Evolutionary conservation across 352 stramenopile species (phyloP), one percentile per base, ranked within the genome.

Genomic region (Pythium oligandrum): DNA sequence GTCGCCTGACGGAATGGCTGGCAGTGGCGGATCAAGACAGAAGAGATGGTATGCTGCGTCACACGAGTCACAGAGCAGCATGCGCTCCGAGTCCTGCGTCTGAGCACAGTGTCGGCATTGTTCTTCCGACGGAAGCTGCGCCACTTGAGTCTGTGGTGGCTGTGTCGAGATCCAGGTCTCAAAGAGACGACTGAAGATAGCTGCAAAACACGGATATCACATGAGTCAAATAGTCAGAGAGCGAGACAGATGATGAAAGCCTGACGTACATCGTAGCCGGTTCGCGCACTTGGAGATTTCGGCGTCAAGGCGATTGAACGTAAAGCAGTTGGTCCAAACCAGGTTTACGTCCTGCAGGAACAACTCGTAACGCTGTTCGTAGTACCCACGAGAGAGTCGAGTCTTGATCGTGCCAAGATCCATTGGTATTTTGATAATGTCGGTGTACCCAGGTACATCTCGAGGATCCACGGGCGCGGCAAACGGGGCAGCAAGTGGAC

Each of bases 391-490:
- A 7, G 35, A 59, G 35, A 98, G 69, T 17, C 90, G 85, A 33
- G 75, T 69, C 26, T 80, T 84, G 39, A 98, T 77, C 31, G 94
- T 98, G 4, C 81, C 81, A 4, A 98, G 63, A 63, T 98, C 93
- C 86, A 98, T 97, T 12, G 90, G 88, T 5, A 78, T 43, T 46
- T 83, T 84, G 53, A 95, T 75, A 32, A 95, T 47, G 38, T 78
- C 66, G 2, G 59, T 51, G 51, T 95, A 95, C 10, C 78, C 81
- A 11, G 78, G 83, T 1, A 95, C 75, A 30, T 83, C 74, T 2
- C 82, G 71, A 8, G 68, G 52, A 34, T 89, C 76, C 48, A 95
- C 85, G 4, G 85, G 85, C 4, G 75, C 58, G 0, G 75, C 64
- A 53, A 95, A 95, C 34, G 85, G 67, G 33, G 74, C 26, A 11